Conservation (phyloP, 495 filamentous ascomycete genomes). For the Astrothelium subdiscretum region DNA sequence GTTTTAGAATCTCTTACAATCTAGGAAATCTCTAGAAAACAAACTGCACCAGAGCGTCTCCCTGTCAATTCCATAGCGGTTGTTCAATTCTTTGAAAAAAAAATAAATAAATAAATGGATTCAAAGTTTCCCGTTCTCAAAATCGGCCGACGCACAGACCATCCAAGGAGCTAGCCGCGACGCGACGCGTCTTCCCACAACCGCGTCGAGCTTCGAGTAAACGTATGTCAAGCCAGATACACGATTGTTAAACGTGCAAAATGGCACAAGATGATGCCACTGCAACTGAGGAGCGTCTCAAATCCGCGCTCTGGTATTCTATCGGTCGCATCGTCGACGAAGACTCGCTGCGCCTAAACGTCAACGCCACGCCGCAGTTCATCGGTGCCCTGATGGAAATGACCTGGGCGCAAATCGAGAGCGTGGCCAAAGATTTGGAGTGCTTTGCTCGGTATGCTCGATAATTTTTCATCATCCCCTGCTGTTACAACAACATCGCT, state of each 20-base stretch:
- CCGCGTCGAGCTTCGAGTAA: too few species aligned
- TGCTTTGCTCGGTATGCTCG: constrained; percentile 52
- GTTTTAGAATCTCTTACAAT: too few species aligned
- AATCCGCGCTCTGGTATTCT: constrained; percentile 85
- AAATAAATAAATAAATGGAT: too few species aligned
- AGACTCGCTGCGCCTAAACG: constrained; percentile 59
- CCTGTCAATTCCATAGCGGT: too few species aligned
- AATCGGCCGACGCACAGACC: not conserved
- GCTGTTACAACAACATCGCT: too few species aligned
- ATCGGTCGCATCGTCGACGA: constrained; percentile 86
- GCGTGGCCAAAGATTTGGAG: constrained; percentile 16
- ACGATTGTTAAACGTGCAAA: too few species aligned
- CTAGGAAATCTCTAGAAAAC: too few species aligned
- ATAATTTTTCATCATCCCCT: not conserved
- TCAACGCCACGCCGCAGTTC: constrained; percentile 90
- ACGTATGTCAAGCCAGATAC: too few species aligned
- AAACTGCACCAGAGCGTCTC: too few species aligned
- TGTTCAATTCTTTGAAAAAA: too few species aligned
- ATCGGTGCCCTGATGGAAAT: constrained; percentile 86
- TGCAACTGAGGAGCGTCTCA: constrained; percentile 52
- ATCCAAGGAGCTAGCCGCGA: not conserved
- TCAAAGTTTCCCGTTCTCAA: too few species aligned
- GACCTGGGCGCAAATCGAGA: constrained; percentile 84
- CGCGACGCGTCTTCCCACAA: not conserved
- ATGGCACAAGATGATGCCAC: constrained; percentile 5